Evolutionary conservation across 441 rosid genomes (phyloP).

Genomic region (Cnidoscolus chayamansa): DNA sequence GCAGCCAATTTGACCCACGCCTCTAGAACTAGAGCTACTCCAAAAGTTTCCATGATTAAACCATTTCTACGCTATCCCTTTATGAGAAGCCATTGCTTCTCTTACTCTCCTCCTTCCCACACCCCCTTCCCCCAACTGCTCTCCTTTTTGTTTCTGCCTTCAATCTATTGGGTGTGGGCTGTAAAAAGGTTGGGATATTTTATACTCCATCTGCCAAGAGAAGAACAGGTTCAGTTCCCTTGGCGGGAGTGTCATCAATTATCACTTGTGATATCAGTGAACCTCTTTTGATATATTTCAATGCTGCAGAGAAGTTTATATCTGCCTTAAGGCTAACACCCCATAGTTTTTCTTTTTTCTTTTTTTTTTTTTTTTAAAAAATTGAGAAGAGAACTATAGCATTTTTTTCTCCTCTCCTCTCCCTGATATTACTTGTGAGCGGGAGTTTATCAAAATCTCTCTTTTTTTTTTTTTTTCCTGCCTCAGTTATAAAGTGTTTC

Average conservation of each 20-base stretch:
- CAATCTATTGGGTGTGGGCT: background rate
- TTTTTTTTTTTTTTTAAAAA: background rate
- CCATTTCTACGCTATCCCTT: background rate
- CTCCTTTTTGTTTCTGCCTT: background rate
- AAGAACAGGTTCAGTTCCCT: background rate
- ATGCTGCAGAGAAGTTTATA: background rate
- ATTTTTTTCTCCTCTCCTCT: background rate
- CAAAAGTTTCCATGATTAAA: background rate
- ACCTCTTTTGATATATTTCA: background rate
- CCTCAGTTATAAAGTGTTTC: constrained; percentile 79
- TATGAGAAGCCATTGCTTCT: background rate
- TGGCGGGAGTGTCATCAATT: background rate
- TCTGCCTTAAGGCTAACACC: background rate
- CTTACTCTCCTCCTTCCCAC: background rate
- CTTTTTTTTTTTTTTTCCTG: constrained; percentile 16
- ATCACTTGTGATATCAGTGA: background rate
- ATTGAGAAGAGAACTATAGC: background rate
- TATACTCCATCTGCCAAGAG: background rate
- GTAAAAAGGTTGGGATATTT: background rate
- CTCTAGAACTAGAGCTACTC: background rate
- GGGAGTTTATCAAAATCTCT: background rate
- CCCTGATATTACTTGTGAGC: background rate
- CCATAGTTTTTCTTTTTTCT: background rate
- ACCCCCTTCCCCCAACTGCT: background rate
- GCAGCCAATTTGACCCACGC: background rate